phyloP scores from a whole-genome alignment of 176 grass and related monocot species.

The Coix lacrymajobi region DNA sequence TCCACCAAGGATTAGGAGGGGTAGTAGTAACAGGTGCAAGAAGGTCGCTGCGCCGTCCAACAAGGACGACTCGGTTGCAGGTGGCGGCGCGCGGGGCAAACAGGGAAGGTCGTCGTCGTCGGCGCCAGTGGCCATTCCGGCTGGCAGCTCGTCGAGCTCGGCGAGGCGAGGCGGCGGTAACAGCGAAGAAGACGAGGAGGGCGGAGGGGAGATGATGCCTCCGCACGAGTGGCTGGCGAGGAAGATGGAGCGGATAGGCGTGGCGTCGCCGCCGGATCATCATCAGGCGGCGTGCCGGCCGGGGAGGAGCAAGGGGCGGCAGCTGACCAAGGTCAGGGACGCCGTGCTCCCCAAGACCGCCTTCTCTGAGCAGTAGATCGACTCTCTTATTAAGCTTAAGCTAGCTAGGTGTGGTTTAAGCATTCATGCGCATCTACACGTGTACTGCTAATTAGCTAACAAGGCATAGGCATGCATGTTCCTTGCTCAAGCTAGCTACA shows the following conservation, averaged over 20 bases:
- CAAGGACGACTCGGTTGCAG: background rate
- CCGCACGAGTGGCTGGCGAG: constrained; percentile 49
- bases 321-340: constrained; percentile 47
- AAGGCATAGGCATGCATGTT: background rate
- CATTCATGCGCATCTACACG: background rate
- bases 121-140: constrained; percentile 35
- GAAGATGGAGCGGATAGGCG: constrained; percentile 42
- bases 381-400: background rate
- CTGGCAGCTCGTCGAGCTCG: background rate
- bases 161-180: background rate
- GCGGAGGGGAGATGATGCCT: constrained; percentile 6
- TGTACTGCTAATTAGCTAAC: background rate
- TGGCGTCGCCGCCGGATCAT: constrained; percentile 20
- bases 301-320: constrained; percentile 37
- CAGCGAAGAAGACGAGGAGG: background rate
- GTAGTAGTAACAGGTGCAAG: background rate
- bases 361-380: constrained; percentile 40
- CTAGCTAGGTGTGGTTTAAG: background rate
- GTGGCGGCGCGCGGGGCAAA: background rate
- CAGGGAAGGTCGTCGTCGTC: constrained; percentile 9
- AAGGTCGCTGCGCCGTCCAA: background rate
- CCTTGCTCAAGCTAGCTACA: background rate
- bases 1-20: background rate
- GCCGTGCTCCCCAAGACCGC: constrained; percentile 45
- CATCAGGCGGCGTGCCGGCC: background rate